Conservation (phyloP, 768 basidiomycete species). For the Dictyophora rubrovolvata region DNA sequence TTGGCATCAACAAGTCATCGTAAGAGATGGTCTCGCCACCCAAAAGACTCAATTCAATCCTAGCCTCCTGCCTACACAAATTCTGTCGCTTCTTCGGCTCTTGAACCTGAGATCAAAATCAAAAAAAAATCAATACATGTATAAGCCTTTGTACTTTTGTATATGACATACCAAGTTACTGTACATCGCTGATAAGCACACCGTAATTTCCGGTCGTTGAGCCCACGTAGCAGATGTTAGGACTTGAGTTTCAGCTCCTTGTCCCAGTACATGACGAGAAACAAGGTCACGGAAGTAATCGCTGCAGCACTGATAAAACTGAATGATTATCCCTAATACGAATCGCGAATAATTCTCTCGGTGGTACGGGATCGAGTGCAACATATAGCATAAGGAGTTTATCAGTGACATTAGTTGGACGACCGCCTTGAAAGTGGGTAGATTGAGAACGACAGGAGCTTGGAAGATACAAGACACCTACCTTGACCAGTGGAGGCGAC, state of each 20-base stretch:
- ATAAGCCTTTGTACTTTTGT: not conserved
- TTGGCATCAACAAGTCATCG: slow-evolving; percentile 59
- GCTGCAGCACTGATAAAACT: slow-evolving; percentile 92
- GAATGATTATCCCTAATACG: slow-evolving; percentile 87
- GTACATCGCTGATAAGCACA: slow-evolving; percentile 61
- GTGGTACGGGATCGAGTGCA: slow-evolving; percentile 87
- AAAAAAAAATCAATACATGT: not conserved
- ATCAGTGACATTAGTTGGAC: slow-evolving; percentile 81
- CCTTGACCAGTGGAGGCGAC: slow-evolving; percentile 70
- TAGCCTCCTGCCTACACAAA: slow-evolving; percentile 67
- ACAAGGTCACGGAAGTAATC: slow-evolving; percentile 76
- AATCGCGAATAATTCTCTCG: slow-evolving; percentile 90
- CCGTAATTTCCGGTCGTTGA: slow-evolving; percentile 68
- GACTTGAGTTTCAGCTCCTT: slow-evolving; percentile 35
- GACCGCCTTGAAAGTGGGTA: slow-evolving; percentile 46
- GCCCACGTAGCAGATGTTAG: slow-evolving; percentile 61
- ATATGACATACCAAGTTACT: slow-evolving; percentile 36
- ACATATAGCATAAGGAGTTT: slow-evolving; percentile 87
- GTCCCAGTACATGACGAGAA: slow-evolving; percentile 23
- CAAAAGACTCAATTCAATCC: slow-evolving; percentile 63
- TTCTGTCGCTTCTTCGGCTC: slow-evolving; percentile 33
- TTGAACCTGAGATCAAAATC: slow-evolving; percentile 19
- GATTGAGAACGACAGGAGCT: slow-evolving; percentile 5
- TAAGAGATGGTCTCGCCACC: slow-evolving; percentile 42
- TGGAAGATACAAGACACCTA: slow-evolving; percentile 19